Conservation (phyloP, 768 basidiomycete genomes). For the Leccinum pellstonianum region DNA sequence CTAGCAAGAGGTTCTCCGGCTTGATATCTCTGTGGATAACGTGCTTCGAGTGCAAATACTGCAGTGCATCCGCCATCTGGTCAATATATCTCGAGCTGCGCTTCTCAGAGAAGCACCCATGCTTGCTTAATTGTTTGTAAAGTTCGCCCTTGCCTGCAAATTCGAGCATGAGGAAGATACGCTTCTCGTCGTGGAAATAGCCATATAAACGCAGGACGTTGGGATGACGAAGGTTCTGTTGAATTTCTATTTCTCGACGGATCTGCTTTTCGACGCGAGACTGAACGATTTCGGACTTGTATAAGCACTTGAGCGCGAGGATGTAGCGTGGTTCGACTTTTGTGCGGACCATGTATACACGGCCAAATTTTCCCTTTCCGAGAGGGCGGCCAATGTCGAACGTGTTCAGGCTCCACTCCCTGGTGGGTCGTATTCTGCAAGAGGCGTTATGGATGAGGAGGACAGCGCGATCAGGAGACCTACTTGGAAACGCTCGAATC, state of each 20-base stretch:
- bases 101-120: constrained; percentile 85
- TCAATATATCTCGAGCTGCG: constrained; percentile 88
- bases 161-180: constrained; percentile 97
- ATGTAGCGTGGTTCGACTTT: constrained; percentile 87
- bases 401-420: constrained; percentile 79
- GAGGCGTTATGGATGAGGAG: constrained; percentile 1
- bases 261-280: constrained; percentile 95
- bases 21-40: constrained; percentile 99
- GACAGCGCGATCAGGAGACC: constrained; percentile 21
- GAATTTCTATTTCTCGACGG: constrained; percentile 96
- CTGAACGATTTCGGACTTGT: constrained; percentile 94
- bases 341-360: constrained; percentile 97
- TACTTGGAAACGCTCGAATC: constrained; percentile 77
- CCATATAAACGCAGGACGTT: constrained; percentile 93
- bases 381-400: constrained; percentile 96
- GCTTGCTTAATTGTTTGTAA: constrained; percentile 90
- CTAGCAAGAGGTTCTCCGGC: constrained; percentile 93
- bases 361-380: constrained; percentile 99
- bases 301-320: constrained; percentile 93
- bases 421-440: constrained; percentile 65
- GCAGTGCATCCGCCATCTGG: constrained; percentile 96
- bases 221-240: constrained; percentile 93
- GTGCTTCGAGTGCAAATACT: constrained; percentile 91
- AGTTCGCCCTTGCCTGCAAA: constrained; percentile 97
- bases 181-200: constrained; percentile 97